These are phyloP conservation scores for Alternaria postmessia DNA, from an alignment of 2,329 filamentous ascomycete species.

Conservation along the genomic window DNA sequence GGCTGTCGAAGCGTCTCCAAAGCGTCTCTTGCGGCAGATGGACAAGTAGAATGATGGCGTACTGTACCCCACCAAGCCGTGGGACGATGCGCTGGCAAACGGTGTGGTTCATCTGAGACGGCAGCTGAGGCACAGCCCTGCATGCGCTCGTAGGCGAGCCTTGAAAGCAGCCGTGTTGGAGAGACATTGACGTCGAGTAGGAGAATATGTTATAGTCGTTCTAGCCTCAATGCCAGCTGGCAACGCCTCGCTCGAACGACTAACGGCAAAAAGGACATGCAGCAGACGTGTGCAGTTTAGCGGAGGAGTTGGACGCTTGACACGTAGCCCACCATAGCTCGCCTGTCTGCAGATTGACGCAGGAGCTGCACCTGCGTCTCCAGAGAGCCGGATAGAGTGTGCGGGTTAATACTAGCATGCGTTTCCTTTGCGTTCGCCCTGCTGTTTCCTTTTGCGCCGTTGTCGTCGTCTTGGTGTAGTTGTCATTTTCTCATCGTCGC, in stretches of 20 bases:
- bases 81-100: slow-evolving; percentile 36
- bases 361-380: slow-evolving; percentile 50
- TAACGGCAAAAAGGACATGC: slow-evolving; percentile 40
- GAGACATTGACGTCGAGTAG: slow-evolving; percentile 27
- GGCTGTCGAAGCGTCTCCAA: slow-evolving; percentile 12
- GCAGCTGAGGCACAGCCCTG: slow-evolving; percentile 35
- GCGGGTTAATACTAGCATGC: slow-evolving; percentile 46
- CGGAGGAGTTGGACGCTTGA: slow-evolving; percentile 45
- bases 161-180: slow-evolving; percentile 25
- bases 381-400: slow-evolving; percentile 43
- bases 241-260: slow-evolving; percentile 42
- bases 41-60: slow-evolving; percentile 20
- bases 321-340: slow-evolving; percentile 48
- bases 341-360: slow-evolving; percentile 51
- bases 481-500: slow-evolving; percentile 15
- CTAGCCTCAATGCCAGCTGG: slow-evolving; percentile 49
- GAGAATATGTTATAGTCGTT: slow-evolving; percentile 30
- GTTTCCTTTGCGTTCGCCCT: slow-evolving; percentile 38
- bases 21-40: slow-evolving; percentile 15
- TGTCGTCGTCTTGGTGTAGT: slow-evolving; percentile 15
- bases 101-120: slow-evolving; percentile 28
- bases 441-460: slow-evolving; percentile 28
- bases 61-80: slow-evolving; percentile 25
- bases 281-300: slow-evolving; percentile 44
- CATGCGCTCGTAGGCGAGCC: slow-evolving; percentile 26